A percentile compares a stretch with the other conserved stretches of the same genome.
These are phyloP conservation scores for Penicillium occitanis DNA, from an alignment of 2,329 filamentous ascomycete species.

Conservation along the genomic window DNA sequence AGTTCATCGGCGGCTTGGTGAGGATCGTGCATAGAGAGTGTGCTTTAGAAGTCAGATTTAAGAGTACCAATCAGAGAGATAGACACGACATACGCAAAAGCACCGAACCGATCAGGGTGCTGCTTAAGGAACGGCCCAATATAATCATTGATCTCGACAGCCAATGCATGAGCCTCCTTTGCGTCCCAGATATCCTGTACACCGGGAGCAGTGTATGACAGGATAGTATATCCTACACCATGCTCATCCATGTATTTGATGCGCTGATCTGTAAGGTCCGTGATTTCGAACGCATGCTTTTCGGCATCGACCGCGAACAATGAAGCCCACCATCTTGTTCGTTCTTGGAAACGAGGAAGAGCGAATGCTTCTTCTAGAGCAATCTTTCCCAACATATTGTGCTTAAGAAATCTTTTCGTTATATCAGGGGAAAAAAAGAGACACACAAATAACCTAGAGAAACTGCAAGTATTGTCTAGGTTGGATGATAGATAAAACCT, in stretches of 20 bases:
- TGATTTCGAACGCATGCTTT: slow-evolving; percentile 25
- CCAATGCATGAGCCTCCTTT: slow-evolving; percentile 28
- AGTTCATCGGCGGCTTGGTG: slow-evolving; percentile 28
- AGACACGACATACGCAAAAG: slow-evolving; percentile 17
- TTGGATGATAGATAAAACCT: background rate
- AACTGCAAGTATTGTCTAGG: background rate
- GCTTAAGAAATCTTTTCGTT: background rate
- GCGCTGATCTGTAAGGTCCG: slow-evolving; percentile 18
- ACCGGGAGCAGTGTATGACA: slow-evolving; percentile 31
- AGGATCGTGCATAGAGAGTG: slow-evolving; percentile 29
- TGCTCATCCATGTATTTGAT: slow-evolving; percentile 25
- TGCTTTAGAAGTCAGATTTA: slow-evolving; percentile 1
- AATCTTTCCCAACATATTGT: slow-evolving; percentile 20
- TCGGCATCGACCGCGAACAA: slow-evolving; percentile 25
- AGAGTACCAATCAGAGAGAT: background rate
- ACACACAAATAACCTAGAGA: background rate
- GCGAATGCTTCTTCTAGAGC: slow-evolving; percentile 22
- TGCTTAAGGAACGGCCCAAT: slow-evolving; percentile 27
- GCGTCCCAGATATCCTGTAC: slow-evolving; percentile 30
- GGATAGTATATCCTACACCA: slow-evolving; percentile 31
- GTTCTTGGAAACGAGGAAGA: slow-evolving; percentile 20
- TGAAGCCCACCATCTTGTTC: slow-evolving; percentile 21
- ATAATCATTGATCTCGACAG: slow-evolving; percentile 32
- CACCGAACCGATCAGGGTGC: slow-evolving; percentile 20
- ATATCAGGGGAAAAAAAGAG: background rate